Evolutionary conservation across 306 rosid genomes (phyloP), one percentile per base, ranked within the genome.

Genomic region (Lablab purpureus): DNA sequence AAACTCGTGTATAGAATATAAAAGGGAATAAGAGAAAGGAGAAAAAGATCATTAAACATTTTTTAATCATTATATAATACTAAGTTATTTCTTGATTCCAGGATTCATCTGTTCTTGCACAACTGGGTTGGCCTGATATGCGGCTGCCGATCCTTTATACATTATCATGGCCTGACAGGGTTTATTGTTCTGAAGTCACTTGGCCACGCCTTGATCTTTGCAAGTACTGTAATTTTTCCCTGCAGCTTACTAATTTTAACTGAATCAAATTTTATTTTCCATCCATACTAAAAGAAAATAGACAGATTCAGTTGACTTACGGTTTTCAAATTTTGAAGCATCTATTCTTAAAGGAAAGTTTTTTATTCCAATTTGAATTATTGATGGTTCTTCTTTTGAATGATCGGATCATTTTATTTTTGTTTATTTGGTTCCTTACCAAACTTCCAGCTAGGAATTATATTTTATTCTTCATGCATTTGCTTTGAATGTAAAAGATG

Each of bases 181-280:
- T 95, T 71, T 84, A 91, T 73, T 95, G 98, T 79, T 95, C 99
- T 43, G 99, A 95, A 91, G 45, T 91, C 79, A 88, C 99, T 10
- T 93, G 99, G 99, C 99, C 99, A n/a, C 93, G 99, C 37, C 99
- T 93, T 66, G 98, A 95, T 83, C 94, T 95, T 73, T 91, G 97
- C 99, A 95, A 95, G 99, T 95, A 95, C 45, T 75, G 28, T 32
- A 46, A 6, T 56, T 40, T 86, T 58, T 47, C 76, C 86, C 71
- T 77, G 47, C 67, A 34, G n/a, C 74, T 81, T 47, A 65, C 28
- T 43, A n/a, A 73, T 72, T 80, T 83, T 28, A n/a, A 22, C 17
- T 66, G 49, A 37, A 27, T 54, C 49, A 65, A 37, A 14, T 81
- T 68, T 10, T 73, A 71, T 11, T 40, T 65, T 66, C 73, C 22